These are phyloP conservation scores for Coemansia sp. DNA, from an alignment of 192 early-diverging fungal genomes.

Conservation along the genomic window DNA sequence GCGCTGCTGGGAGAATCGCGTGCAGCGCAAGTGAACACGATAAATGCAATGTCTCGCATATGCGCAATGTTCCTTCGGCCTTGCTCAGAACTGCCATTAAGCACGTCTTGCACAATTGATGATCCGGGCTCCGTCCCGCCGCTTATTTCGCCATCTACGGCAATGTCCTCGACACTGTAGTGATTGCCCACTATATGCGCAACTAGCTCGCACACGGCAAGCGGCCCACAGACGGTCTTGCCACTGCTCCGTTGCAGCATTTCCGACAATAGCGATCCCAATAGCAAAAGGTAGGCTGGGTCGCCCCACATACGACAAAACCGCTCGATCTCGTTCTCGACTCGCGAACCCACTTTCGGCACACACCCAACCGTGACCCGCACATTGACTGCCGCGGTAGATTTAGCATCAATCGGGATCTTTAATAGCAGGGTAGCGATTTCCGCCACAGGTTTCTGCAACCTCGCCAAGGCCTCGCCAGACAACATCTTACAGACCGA, in stretches of 20 bases:
- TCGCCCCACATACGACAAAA: conserved; percentile 47
- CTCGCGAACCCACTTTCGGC: conserved; percentile 15
- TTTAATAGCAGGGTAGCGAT: conserved; percentile 24
- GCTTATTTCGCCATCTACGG: neutral
- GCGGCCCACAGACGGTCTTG: conserved; percentile 6
- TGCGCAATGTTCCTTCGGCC: conserved; percentile 22
- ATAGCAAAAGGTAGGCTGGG: conserved; percentile 21
- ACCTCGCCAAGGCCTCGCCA: conserved; percentile 10
- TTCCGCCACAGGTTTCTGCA: conserved; percentile 26
- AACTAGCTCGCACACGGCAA: conserved; percentile 18
- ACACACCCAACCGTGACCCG: conserved; percentile 8
- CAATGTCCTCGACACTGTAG: neutral
- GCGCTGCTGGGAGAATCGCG: conserved; percentile 12
- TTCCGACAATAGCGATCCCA: conserved; percentile 28
- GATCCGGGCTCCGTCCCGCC: neutral
- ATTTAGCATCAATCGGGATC: conserved; percentile 25
- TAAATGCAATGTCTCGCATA: conserved; percentile 20
- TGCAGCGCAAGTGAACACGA: conserved; percentile 11
- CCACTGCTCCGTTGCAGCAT: conserved; percentile 10
- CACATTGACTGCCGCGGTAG: neutral
- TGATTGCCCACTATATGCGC: conserved; percentile 10
- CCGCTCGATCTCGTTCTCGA: conserved; percentile 38
- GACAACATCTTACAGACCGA: conserved; percentile 2
- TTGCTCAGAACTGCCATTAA: conserved; percentile 12
- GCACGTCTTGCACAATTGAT: conserved; percentile 9